Conservation (phyloP, 2,329 filamentous ascomycete species). For the Colletotrichum brevisporum region DNA sequence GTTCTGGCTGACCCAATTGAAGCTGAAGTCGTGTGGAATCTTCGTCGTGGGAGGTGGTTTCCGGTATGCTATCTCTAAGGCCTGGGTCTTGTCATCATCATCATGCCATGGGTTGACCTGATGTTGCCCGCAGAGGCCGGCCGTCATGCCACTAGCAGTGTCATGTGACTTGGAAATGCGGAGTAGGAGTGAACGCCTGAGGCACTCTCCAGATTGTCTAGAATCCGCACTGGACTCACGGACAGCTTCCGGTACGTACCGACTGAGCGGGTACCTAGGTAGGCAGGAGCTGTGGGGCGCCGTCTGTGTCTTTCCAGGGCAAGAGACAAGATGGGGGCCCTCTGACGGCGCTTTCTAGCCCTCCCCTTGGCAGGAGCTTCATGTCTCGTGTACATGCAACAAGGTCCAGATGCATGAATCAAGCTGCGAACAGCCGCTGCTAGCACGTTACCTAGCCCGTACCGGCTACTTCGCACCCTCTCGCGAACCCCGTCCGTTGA, state of each 20-base stretch:
- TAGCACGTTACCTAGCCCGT: slow-evolving; percentile 10
- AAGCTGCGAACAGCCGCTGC: background rate
- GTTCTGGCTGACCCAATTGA: too few relatives aligned
- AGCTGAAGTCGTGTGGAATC: too few relatives aligned
- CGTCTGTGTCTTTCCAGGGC: slow-evolving; percentile 2
- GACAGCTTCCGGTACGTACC: slow-evolving; percentile 12
- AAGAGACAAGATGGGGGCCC: slow-evolving; percentile 4
- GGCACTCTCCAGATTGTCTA: slow-evolving; percentile 3
- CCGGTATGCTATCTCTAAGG: too few relatives aligned
- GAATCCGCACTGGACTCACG: background rate
- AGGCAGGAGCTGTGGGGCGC: background rate
- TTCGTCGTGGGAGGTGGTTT: background rate
- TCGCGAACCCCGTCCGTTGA: slow-evolving; percentile 1
- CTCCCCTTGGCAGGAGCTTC: background rate
- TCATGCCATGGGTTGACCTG: slow-evolving; percentile 6
- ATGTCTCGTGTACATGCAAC: background rate
- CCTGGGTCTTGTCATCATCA: slow-evolving; percentile 12
- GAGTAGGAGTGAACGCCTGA: background rate
- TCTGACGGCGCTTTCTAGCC: slow-evolving; percentile 3
- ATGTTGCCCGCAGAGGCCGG: slow-evolving; percentile 14
- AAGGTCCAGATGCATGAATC: slow-evolving; percentile 18
- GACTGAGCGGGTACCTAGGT: background rate
- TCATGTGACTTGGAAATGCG: slow-evolving; percentile 30
- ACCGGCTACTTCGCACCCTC: slow-evolving; percentile 7
- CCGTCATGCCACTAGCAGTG: slow-evolving; percentile 22